phyloP scores from a whole-genome alignment of 1,139 yeast species.

The Suhomyces bokatorum region DNA sequence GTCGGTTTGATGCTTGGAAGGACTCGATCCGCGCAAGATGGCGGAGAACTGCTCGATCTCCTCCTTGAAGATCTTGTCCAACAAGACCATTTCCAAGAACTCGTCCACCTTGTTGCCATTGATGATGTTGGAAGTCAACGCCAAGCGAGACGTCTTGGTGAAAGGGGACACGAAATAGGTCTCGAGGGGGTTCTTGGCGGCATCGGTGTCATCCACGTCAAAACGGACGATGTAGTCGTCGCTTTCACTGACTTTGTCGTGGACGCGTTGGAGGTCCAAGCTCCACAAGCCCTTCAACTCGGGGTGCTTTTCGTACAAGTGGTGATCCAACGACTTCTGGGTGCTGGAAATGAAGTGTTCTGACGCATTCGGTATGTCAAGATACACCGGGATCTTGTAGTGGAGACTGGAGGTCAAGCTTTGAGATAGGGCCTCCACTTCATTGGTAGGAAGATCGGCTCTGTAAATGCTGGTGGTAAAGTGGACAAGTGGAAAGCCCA shows the following conservation, averaged over 20 bases:
- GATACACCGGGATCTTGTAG: conserved; percentile 57
- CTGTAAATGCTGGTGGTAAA: conserved; percentile 71
- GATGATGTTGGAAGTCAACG: conserved; percentile 29
- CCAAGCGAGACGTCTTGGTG: conserved; percentile 30
- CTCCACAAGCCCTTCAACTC: conserved; percentile 28
- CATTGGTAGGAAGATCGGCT: conserved; percentile 65
- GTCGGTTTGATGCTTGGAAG: conserved; percentile 17
- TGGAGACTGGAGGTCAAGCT: conserved; percentile 36
- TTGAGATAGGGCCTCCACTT: conserved; percentile 46
- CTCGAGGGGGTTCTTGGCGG: conserved; percentile 22
- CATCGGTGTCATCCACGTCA: conserved; percentile 12
- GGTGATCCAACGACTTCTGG: conserved; percentile 33
- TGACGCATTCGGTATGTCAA: conserved; percentile 40
- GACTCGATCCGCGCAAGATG: conserved; percentile 7
- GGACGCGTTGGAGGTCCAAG: conserved; percentile 25
- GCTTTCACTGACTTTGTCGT: conserved; percentile 9
- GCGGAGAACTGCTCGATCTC: conserved; percentile 34
- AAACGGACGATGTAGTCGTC: conserved; percentile 28
- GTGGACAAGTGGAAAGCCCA: conserved; percentile 80
- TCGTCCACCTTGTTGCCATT: conserved; percentile 32
- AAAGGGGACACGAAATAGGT: conserved; percentile 36
- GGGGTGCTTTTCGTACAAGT: conserved; percentile 25
- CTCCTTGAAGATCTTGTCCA: conserved; percentile 36
- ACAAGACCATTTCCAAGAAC: conserved; percentile 33
- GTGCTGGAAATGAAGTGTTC: conserved; percentile 27